Percentiles rank a stretch among this genome's conserved stretches.
Evolutionary conservation across 257 asterid species (phyloP).

Genomic region (Capsicum chinense): DNA sequence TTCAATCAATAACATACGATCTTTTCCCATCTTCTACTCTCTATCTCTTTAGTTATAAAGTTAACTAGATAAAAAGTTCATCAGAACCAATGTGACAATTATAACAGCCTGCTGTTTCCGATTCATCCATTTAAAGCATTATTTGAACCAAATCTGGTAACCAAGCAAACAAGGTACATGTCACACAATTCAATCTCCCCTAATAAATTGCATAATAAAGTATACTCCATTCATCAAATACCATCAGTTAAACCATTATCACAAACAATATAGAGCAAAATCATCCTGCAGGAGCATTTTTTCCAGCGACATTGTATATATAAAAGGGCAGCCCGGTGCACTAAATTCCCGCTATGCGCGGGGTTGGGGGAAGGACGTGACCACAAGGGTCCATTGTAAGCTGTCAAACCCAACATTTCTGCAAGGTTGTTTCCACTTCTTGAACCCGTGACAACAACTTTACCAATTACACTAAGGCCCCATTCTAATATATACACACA

Average conservation of each 20-base stretch:
- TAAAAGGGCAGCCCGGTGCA: neutral
- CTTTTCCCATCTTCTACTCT: too few species aligned
- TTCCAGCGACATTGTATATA: neutral
- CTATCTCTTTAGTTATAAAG: neutral
- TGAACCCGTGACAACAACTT: too few species aligned
- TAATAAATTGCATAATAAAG: neutral
- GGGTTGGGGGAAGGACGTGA: too few species aligned
- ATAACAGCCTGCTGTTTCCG: neutral
- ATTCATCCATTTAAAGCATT: neutral
- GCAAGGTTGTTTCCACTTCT: too few species aligned
- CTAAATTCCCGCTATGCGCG: too few species aligned
- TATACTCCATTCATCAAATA: neutral
- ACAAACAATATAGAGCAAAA: conserved; percentile 2
- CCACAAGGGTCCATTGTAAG: too few species aligned
- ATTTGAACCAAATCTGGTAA: neutral
- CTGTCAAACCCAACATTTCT: too few species aligned
- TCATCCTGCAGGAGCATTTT: neutral
- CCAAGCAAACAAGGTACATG: neutral
- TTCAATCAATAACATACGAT: too few species aligned
- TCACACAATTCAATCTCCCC: conserved; percentile 7
- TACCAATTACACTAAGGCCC: too few species aligned
- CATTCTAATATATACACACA: too few species aligned
- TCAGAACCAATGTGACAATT: conserved; percentile 2
- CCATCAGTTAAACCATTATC: neutral
- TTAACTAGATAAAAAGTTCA: neutral